Conservation (phyloP, 2,329 filamentous ascomycete genomes). For the Nigrograna mackinnonii region DNA sequence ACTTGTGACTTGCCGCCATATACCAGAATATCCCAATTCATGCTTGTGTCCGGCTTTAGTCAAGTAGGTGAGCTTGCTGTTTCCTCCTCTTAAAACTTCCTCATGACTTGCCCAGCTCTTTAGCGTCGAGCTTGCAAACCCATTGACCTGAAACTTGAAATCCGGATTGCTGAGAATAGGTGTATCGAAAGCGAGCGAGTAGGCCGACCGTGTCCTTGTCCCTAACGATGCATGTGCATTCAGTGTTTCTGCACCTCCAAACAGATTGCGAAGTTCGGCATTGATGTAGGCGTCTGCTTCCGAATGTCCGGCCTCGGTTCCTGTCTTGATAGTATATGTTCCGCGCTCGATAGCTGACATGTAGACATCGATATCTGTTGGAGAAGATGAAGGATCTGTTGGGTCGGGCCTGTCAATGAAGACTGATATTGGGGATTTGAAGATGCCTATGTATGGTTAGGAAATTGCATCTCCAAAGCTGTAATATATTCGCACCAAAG, state of each 20-base stretch:
- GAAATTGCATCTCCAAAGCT: conserved; percentile 2
- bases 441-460: conserved; percentile 68
- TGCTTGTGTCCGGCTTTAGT: conserved; percentile 68
- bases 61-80: conserved; percentile 76
- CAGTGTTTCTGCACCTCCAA: conserved; percentile 90
- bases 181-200: conserved; percentile 82
- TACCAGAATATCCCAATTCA: conserved; percentile 76
- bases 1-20: conserved; percentile 88
- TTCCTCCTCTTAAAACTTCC: conserved; percentile 79
- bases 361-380: conserved; percentile 80
- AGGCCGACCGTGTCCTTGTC: conserved; percentile 87
- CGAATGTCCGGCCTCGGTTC: conserved; percentile 89
- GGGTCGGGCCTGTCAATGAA: conserved; percentile 78
- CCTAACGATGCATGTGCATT: conserved; percentile 86
- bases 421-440: conserved; percentile 79
- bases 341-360: conserved; percentile 79
- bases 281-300: conserved; percentile 94
- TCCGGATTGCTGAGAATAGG: conserved; percentile 86
- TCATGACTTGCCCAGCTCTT: conserved; percentile 96
- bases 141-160: conserved; percentile 76
- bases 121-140: conserved; percentile 78
- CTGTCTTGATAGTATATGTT: conserved; percentile 86
- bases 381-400: conserved; percentile 68
- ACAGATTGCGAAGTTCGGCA: conserved; percentile 84
- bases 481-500: conserved; percentile 64